phyloP scores from a whole-genome alignment of 306 rosid genomes.

The cucumber (Cucumis sativus) region Cucumber_9930_V3 NC_026656.2:19635501-19636000 shows the following conservation, averaged over 20 bases:
- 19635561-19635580: slow-evolving; percentile 50
- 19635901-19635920: slow-evolving; percentile 8
- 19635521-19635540: slow-evolving; percentile 61
- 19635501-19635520: slow-evolving; percentile 87
- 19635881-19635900: slow-evolving; percentile 83
- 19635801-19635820: slow-evolving; percentile 5
- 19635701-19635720: slow-evolving; percentile 79
- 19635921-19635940: neutral
- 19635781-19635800: neutral
- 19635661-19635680: slow-evolving; percentile 7
- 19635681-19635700: slow-evolving; percentile 68
- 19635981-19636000: neutral
- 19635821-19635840: slow-evolving; percentile 81
- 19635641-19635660: slow-evolving; percentile 6
- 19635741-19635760: slow-evolving; percentile 51
- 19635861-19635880: slow-evolving; percentile 45
- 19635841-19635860: slow-evolving; percentile 88
- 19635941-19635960: neutral
- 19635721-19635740: slow-evolving; percentile 90
- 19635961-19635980: neutral
- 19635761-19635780: slow-evolving; percentile 7
- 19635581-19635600: slow-evolving; percentile 30
- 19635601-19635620: slow-evolving; percentile 16
- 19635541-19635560: slow-evolving; percentile 87
- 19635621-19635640: neutral